These are phyloP conservation scores for Dioszegia aurantiaca DNA, from an alignment of 768 basidiomycete species.

Conservation along the genomic window DNA sequence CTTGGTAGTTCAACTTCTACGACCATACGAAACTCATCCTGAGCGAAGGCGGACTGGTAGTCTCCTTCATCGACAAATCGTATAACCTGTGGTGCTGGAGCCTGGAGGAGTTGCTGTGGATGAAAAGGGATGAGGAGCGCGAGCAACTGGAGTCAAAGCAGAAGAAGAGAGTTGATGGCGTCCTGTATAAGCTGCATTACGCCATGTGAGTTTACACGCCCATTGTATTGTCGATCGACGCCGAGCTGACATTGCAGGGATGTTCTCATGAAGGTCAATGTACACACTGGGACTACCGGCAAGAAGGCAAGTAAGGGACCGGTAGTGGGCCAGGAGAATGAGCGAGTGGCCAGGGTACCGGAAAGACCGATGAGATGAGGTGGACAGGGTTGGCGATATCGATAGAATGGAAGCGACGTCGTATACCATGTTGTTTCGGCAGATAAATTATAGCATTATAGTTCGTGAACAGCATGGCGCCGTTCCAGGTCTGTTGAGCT, in stretches of 20 bases:
- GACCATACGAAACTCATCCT: slow-evolving; percentile 95
- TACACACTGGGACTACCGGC: background rate
- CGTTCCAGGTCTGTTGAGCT: too few species aligned
- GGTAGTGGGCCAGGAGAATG: background rate
- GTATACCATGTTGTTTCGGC: slow-evolving; percentile 1
- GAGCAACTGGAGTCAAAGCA: slow-evolving; percentile 29
- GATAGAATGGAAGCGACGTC: background rate
- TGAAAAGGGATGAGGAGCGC: slow-evolving; percentile 19
- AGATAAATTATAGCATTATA: background rate
- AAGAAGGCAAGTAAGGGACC: background rate
- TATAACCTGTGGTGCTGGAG: slow-evolving; percentile 72
- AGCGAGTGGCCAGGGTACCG: background rate
- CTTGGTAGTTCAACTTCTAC: slow-evolving; percentile 88
- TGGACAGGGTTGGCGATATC: background rate
- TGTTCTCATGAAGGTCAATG: slow-evolving; percentile 9
- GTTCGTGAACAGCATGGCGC: too few species aligned
- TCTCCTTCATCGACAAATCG: slow-evolving; percentile 89
- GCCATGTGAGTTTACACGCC: slow-evolving; percentile 28
- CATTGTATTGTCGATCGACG: too few species aligned
- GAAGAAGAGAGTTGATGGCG: slow-evolving; percentile 35
- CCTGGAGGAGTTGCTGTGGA: slow-evolving; percentile 65
- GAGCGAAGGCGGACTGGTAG: slow-evolving; percentile 69
- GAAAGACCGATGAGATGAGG: slow-evolving; percentile 15
- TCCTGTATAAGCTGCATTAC: slow-evolving; percentile 41
- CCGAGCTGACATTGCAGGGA: slow-evolving; percentile 8